Percentiles rank a stretch among this genome's conserved stretches.
Evolutionary conservation across 192 early-diverging fungal genomes (phyloP).

Genomic region (Piromyces finnis): DNA sequence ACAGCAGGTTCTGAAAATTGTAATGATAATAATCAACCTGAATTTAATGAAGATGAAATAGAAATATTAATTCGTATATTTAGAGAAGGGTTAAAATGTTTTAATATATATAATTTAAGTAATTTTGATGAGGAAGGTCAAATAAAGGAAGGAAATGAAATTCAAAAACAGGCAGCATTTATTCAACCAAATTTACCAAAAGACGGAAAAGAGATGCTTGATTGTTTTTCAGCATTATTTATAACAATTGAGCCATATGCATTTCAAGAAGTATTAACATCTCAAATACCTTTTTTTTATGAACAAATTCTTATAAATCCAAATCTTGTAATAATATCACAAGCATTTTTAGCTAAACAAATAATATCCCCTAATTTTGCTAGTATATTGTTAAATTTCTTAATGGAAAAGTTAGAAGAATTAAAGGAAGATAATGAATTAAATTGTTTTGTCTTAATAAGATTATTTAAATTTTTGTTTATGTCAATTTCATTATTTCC

Average conservation of each 20-base stretch:
- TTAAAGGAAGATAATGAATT: constrained; percentile 48
- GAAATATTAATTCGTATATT: constrained; percentile 53
- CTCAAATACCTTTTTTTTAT: constrained; percentile 72
- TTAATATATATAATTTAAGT: constrained; percentile 63
- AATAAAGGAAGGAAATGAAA: background rate
- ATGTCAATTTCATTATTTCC: constrained; percentile 84
- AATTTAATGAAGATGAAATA: constrained; percentile 51
- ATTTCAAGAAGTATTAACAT: constrained; percentile 89
- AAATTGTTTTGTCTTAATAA: constrained; percentile 56
- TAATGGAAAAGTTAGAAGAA: constrained; percentile 59
- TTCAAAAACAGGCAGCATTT: background rate
- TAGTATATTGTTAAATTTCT: constrained; percentile 52
- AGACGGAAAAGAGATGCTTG: constrained; percentile 81
- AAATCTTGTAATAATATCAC: constrained; percentile 61
- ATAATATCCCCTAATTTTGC: constrained; percentile 57
- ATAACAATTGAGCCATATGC: constrained; percentile 64
- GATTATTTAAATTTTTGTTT: constrained; percentile 85
- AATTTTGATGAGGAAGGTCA: constrained; percentile 21
- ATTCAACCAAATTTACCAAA: constrained; percentile 19
- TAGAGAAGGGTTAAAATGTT: constrained; percentile 59
- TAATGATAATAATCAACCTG: background rate
- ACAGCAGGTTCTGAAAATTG: background rate
- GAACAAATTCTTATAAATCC: constrained; percentile 61
- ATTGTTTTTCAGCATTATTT: constrained; percentile 76
- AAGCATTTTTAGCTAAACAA: constrained; percentile 72